Conservation (phyloP, 495 filamentous ascomycete genomes). For the Lasiosphaeria miniovina region DNA sequence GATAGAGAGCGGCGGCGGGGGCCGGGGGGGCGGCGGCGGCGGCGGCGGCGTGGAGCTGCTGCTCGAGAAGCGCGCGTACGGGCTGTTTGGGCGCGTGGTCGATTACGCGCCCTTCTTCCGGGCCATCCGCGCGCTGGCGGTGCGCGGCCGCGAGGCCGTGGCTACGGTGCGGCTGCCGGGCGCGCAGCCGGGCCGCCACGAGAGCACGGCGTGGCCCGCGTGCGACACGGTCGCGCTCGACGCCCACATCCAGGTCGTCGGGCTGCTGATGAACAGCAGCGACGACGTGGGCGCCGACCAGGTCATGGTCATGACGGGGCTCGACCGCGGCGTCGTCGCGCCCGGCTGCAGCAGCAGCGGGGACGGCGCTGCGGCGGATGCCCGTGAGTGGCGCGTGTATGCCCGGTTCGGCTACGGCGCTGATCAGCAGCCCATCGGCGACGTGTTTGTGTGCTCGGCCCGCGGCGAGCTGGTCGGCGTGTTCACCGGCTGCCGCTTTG, state of each 20-base stretch:
- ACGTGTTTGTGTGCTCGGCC: no score
- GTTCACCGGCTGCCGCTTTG: no score
- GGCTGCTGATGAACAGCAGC: conserved; percentile 28
- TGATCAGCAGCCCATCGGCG: no score
- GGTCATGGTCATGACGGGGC: not conserved
- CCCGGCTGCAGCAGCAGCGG: no score
- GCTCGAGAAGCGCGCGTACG: conserved; percentile 20
- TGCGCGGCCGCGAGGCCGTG: conserved; percentile 21
- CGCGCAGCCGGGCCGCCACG: conserved; percentile 1
- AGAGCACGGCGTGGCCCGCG: conserved; percentile 22
- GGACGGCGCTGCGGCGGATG: no score
- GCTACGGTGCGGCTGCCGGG: conserved; percentile 16
- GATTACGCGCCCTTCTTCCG: conserved; percentile 28
- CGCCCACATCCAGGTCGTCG: conserved; percentile 34
- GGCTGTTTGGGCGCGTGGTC: conserved; percentile 26
- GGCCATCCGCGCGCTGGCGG: conserved; percentile 27
- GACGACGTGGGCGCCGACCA: not conserved
- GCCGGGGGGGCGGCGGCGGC: not conserved
- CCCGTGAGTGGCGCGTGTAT: no score
- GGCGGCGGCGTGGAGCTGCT: conserved; percentile 12
- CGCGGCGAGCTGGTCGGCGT: no score
- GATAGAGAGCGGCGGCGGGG: not conserved
- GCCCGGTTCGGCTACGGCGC: no score
- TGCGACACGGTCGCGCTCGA: conserved; percentile 30
- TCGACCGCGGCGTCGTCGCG: not conserved